Evolutionary conservation across 2,329 filamentous ascomycete species (phyloP).

Genomic region (Hymenoscyphus occultus): DNA sequence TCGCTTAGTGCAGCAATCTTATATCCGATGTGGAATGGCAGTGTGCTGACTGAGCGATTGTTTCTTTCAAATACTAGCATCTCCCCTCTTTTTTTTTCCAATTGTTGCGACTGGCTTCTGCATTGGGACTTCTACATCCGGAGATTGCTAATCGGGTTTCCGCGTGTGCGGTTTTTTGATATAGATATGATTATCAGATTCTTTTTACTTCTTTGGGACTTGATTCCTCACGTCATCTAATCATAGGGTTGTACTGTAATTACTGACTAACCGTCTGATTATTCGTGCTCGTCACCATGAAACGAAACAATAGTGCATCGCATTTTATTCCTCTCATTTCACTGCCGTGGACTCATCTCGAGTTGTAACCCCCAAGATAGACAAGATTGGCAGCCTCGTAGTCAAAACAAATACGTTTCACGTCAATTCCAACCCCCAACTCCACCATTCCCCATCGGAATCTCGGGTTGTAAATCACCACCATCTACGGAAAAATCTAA

Average conservation of each 20-base stretch:
- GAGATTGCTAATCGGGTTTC: neutral
- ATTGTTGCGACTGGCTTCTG: neutral
- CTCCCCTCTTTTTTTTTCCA: neutral
- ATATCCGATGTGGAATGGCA: no score
- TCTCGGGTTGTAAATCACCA: neutral
- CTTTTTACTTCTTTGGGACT: neutral
- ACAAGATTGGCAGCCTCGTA: neutral
- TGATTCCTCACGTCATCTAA: neutral
- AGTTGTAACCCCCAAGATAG: neutral
- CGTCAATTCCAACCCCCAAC: neutral
- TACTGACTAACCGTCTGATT: neutral
- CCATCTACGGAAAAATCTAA: neutral
- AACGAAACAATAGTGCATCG: neutral
- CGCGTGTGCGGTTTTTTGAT: neutral
- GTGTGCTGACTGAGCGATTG: neutral
- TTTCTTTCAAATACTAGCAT: slow-evolving; percentile 4
- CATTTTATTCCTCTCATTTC: neutral
- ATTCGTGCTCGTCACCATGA: neutral
- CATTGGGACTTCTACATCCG: neutral
- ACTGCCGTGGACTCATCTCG: neutral
- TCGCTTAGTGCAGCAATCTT: neutral
- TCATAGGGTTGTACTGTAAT: neutral
- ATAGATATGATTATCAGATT: neutral
- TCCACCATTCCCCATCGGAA: neutral
- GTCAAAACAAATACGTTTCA: neutral